Evolutionary conservation across 164 flowering plant genomes (phyloP).

Genomic region (Taxillus chinensis): DNA sequence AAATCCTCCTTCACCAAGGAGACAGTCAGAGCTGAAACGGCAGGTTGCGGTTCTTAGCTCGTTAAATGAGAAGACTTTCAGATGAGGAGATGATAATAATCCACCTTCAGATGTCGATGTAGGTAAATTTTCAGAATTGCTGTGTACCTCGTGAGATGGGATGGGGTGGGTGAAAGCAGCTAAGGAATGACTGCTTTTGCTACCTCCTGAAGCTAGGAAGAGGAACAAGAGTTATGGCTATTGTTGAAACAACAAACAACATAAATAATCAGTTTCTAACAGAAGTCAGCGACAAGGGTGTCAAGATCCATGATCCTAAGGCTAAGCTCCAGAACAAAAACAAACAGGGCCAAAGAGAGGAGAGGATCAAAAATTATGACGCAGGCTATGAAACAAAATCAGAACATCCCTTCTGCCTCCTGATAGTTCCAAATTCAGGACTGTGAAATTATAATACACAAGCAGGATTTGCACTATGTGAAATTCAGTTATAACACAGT

Average conservation of each 20-base stretch:
- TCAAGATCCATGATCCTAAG: too few relatives aligned
- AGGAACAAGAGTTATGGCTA: not conserved
- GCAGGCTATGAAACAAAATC: too few relatives aligned
- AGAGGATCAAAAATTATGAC: too few relatives aligned
- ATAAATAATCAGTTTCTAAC: too few relatives aligned
- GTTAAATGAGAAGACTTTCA: not conserved
- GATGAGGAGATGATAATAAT: not conserved
- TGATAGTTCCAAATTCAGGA: too few relatives aligned
- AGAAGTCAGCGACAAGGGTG: too few relatives aligned
- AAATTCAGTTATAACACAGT: too few relatives aligned
- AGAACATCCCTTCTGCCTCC: too few relatives aligned
- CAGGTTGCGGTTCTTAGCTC: not conserved
- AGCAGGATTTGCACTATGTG: too few relatives aligned
- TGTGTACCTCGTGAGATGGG: not conserved
- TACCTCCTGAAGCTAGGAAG: slow-evolving; percentile 22
- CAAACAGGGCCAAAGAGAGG: too few relatives aligned
- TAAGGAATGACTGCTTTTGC: slow-evolving; percentile 32
- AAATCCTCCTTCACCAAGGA: slow-evolving; percentile 1
- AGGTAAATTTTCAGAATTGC: not conserved
- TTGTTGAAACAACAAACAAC: not conserved
- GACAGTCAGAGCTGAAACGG: not conserved
- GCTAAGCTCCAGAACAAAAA: too few relatives aligned
- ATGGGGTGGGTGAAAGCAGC: slow-evolving; percentile 30
- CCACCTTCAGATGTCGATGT: not conserved
- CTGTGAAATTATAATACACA: too few relatives aligned